Evolutionary conservation across 768 basidiomycete species (phyloP).

Genomic region (Antrodiella citrinella): DNA sequence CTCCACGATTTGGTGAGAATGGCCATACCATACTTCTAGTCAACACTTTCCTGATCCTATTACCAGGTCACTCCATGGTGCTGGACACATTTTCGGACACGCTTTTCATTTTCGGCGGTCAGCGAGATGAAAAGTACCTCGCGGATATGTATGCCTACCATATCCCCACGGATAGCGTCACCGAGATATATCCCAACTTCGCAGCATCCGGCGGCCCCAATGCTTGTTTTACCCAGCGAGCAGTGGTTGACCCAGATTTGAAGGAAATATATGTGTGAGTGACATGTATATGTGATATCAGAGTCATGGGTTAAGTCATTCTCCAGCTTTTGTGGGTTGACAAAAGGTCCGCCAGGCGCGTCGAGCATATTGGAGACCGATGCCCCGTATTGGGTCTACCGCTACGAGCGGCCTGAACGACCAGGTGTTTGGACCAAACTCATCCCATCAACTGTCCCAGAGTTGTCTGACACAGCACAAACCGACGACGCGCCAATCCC

Average conservation of each 20-base stretch:
- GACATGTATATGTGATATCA: background rate
- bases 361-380: conserved; percentile 37
- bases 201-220: conserved; percentile 56
- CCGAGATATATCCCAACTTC: conserved; percentile 59
- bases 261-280: conserved; percentile 71
- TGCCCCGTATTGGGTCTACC: conserved; percentile 60
- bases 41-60: background rate
- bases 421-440: conserved; percentile 65
- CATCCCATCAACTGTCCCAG: conserved; percentile 21
- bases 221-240: conserved; percentile 67
- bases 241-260: conserved; percentile 53
- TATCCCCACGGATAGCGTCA: conserved; percentile 45
- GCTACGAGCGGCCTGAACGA: conserved; percentile 39
- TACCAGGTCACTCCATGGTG: conserved; percentile 73
- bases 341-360: conserved; percentile 31
- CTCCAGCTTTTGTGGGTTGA: conserved; percentile 55
- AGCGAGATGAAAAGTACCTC: conserved; percentile 56
- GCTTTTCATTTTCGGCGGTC: conserved; percentile 70
- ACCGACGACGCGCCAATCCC: conserved; percentile 41
- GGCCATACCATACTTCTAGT: background rate
- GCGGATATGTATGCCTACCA: conserved; percentile 76
- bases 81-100: conserved; percentile 50
- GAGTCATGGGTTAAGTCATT: background rate
- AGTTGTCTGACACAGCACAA: background rate
- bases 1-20: conserved; percentile 53